These are phyloP conservation scores for Hyphodiscus sp. DNA, from an alignment of 2,329 filamentous ascomycete genomes.

Conservation along the genomic window DNA sequence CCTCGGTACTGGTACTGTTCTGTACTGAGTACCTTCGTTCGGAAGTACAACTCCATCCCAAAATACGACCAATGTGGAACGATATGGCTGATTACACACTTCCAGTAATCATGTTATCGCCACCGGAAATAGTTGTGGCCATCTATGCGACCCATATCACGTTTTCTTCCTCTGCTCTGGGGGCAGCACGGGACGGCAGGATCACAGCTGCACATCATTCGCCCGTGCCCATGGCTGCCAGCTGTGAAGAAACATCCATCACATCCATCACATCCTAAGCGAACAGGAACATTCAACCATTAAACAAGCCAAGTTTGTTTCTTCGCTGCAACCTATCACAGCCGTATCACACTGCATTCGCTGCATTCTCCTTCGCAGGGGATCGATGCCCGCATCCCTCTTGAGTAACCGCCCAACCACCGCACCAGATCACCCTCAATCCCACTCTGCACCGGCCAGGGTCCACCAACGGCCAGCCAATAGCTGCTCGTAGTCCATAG, in stretches of 20 bases:
- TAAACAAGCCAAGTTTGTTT: no score
- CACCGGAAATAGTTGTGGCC: not conserved
- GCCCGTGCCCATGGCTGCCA: no score
- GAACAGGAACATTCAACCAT: not conserved
- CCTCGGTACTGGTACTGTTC: no score
- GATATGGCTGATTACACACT: no score
- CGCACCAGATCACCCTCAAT: constrained; percentile 13
- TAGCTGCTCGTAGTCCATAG: constrained; percentile 1
- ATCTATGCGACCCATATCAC: not conserved
- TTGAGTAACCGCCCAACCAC: constrained; percentile 18
- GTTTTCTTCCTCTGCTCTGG: not conserved
- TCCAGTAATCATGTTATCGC: not conserved
- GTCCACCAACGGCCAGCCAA: constrained; percentile 11
- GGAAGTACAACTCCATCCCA: no score
- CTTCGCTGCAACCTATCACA: not conserved
- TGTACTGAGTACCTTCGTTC: no score
- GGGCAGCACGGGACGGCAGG: no score
- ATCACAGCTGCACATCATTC: no score
- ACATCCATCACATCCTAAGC: no score
- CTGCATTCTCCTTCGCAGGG: not conserved
- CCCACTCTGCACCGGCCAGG: constrained; percentile 13
- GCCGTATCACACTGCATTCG: not conserved
- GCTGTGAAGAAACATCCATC: no score
- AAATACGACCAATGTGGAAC: no score
- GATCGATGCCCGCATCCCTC: no score